Evolutionary conservation across 2,329 filamentous ascomycete species (phyloP).

Genomic region (Cladosporium sp.): DNA sequence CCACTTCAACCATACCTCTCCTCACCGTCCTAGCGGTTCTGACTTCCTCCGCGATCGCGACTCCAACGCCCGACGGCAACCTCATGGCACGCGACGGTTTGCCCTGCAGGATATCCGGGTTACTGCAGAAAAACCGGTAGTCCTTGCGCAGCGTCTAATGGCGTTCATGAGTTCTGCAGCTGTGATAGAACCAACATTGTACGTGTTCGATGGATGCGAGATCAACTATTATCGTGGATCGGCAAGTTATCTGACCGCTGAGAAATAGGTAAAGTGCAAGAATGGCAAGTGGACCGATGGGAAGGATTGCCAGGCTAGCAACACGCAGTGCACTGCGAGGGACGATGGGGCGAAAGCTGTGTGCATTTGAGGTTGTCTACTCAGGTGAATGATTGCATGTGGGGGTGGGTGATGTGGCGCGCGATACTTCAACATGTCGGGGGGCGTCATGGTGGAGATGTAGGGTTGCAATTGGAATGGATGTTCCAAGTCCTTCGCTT

Average conservation of each 20-base stretch:
- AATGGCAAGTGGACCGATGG: conserved; percentile 2
- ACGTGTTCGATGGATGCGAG: not conserved
- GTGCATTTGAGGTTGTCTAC: conserved; percentile 1
- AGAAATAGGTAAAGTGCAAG: not conserved
- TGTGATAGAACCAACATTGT: conserved; percentile 6
- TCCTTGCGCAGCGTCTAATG: not conserved
- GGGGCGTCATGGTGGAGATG: too few species aligned
- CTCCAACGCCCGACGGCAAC: not conserved
- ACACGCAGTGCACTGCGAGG: not conserved
- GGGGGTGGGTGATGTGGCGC: not conserved
- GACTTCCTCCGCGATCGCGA: not conserved
- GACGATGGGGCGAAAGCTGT: not conserved
- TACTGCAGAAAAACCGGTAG: not conserved
- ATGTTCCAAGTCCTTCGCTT: too few species aligned
- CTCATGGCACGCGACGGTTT: not conserved
- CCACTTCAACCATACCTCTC: not conserved
- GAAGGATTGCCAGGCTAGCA: not conserved
- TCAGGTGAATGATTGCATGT: too few species aligned
- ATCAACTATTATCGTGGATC: not conserved
- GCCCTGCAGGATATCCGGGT: not conserved
- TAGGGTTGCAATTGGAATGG: too few species aligned
- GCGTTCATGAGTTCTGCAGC: conserved; percentile 1
- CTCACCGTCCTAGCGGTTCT: not conserved
- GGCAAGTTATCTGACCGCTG: not conserved
- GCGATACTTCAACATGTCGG: not conserved